Percentiles rank a stretch among this genome's conserved stretches.
These are phyloP conservation scores for Pythium folliculosum DNA, from an alignment of 352 stramenopile genomes.

Conservation along the genomic window DNA sequence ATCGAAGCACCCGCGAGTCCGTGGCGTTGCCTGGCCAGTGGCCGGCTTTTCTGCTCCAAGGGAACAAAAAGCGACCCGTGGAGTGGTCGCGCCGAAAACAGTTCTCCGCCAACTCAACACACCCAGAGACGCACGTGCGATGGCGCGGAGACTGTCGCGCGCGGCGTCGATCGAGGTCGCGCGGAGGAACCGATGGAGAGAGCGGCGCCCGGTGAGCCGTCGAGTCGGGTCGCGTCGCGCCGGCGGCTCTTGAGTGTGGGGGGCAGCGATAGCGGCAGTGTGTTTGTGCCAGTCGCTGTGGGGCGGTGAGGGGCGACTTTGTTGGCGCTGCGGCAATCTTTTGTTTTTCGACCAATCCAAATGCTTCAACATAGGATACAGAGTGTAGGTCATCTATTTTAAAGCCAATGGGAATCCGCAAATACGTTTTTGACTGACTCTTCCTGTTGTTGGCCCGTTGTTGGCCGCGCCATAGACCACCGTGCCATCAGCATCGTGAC, in stretches of 20 bases:
- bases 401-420: background rate
- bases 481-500: background rate
- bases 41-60: background rate
- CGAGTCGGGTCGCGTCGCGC: too few relatives aligned
- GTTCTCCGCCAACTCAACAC: background rate
- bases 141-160: too few relatives aligned
- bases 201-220: too few relatives aligned
- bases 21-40: too few relatives aligned
- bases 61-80: too few relatives aligned
- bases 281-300: background rate
- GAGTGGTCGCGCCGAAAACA: background rate
- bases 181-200: too few relatives aligned
- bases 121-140: background rate
- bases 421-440: slow-evolving; percentile 2
- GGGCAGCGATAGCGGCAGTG: too few relatives aligned
- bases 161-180: too few relatives aligned
- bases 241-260: background rate
- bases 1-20: background rate
- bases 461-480: background rate
- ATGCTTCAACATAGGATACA: slow-evolving; percentile 9
- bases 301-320: background rate
- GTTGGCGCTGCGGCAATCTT: slow-evolving; percentile 3
- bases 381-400: background rate
- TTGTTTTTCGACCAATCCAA: slow-evolving; percentile 4
- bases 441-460: background rate